Percentiles rank a stretch among this genome's conserved stretches.
These are phyloP conservation scores for Cyberlindnera xylosilytica DNA, from an alignment of 805 yeast genomes.

Conservation along the genomic window DNA sequence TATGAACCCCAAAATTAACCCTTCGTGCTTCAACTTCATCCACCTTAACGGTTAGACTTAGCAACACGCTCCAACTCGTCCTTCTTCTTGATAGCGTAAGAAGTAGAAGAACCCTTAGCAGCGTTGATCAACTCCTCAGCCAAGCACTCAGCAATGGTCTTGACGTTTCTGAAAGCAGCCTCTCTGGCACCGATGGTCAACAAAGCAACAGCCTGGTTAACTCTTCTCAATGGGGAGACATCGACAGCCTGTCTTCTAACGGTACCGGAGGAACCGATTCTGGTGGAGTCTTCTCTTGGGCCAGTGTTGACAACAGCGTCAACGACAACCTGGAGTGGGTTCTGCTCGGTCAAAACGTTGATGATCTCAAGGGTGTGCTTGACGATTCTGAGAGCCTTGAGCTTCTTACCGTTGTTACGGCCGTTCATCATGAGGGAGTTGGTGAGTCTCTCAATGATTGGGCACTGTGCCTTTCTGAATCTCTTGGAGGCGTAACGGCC, in stretches of 20 bases:
- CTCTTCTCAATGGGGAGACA: constrained; percentile 99
- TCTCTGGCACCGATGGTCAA: constrained; percentile 99
- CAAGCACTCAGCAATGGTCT: constrained; percentile 99
- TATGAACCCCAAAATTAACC: constrained; percentile 16
- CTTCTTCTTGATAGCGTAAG: constrained; percentile 99
- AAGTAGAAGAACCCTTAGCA: constrained; percentile 99
- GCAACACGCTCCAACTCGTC: constrained; percentile 99
- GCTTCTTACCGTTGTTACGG: constrained; percentile 99
- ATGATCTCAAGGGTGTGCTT: constrained; percentile 99
- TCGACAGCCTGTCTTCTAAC: constrained; percentile 99
- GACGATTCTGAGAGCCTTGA: constrained; percentile 99
- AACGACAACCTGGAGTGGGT: constrained; percentile 99
- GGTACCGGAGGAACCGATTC: constrained; percentile 99
- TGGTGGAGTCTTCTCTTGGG: constrained; percentile 99
- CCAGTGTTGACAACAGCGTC: constrained; percentile 99
- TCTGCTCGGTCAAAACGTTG: constrained; percentile 94
- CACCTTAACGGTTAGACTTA: constrained; percentile 97
- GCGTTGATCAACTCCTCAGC: constrained; percentile 99
- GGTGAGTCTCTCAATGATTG: constrained; percentile 98
- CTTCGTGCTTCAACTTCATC: constrained; percentile 11
- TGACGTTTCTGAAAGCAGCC: constrained; percentile 99
- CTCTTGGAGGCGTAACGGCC: constrained; percentile 99
- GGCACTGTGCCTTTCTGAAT: constrained; percentile 99
- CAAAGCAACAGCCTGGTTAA: constrained; percentile 97
- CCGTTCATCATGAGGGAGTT: constrained; percentile 99